Base-by-base conservation (phyloP, 345 rosid species). In the Erodium maritimum region DNA sequence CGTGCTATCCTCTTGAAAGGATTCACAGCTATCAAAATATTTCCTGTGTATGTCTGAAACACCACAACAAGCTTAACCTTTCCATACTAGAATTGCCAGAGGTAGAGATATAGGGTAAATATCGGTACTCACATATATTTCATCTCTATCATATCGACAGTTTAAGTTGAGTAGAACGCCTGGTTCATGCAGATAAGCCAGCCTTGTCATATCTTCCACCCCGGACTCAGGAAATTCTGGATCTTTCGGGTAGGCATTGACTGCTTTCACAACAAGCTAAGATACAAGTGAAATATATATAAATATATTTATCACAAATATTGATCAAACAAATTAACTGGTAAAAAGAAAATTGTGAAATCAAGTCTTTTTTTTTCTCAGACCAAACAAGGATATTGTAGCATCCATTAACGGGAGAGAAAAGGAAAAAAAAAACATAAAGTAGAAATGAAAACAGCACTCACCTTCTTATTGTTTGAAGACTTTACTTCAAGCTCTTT, bases 11-110 rank as follows among this genome's bases (percentile, higher is more conserved):
- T 82, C 62, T 63, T 74, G 61, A 88, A 88, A 45, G 96, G 96
- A 65, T 88, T 88, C 72, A 88, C 90, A 54, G 96, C 96, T 56
- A 88, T 85, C 73, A 88, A 75, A 74, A 88, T 88, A 64, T 76
- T 85, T 63, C 96, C 96, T 21, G 89, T 83, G 73, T 88, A 88
- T 19, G 96, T 85, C 96, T 88, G 48, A 67, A 69, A 42, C 67
- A 72, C 22, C 59, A 59, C 42, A 55, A 20, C 60, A 50, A 21
- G 51, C 33, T 66, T 71, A 63, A 25, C 71, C 61, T 61, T 24
- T 20, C 17, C 22, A 61, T 4, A 45, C 19, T 18, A 50, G 56
- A 20, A 23, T 55, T 21, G 23, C 7, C 13, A 42, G 19, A 50
- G 48, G 12, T 42, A 16, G 48, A 12, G 48, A 42, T 7, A 42